Evolutionary conservation across 495 filamentous ascomycete species (phyloP).

Genomic region (Podospora australis): DNA sequence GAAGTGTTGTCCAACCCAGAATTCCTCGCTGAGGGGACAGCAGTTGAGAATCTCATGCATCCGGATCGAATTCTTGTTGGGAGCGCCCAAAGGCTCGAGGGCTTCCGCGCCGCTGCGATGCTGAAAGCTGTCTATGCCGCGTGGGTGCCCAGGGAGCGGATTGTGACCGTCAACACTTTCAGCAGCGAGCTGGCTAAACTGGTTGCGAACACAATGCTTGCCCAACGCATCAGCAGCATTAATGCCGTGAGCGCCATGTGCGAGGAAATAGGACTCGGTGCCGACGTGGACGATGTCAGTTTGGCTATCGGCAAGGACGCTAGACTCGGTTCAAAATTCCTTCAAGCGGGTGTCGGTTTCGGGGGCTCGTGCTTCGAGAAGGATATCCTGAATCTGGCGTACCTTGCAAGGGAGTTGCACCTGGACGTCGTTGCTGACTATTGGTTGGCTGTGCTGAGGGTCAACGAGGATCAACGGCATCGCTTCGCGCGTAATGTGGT

Average conservation of each 20-base stretch:
- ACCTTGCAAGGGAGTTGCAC: conserved; percentile 63
- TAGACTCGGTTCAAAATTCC: conserved; percentile 64
- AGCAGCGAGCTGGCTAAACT: conserved; percentile 77
- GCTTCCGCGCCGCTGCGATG: conserved; percentile 53
- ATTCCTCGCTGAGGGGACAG: conserved; percentile 74
- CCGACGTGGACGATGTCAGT: conserved; percentile 67
- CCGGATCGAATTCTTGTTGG: conserved; percentile 78
- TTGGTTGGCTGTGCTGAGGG: conserved; percentile 63
- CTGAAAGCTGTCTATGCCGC: conserved; percentile 60
- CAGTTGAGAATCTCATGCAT: conserved; percentile 60
- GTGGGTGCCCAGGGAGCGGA: conserved; percentile 62
- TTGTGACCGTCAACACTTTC: conserved; percentile 70
- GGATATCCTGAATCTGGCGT: conserved; percentile 69
- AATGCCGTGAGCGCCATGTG: conserved; percentile 78
- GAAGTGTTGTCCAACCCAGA: conserved; percentile 82
- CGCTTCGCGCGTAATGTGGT: conserved; percentile 62
- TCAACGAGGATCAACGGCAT: conserved; percentile 72
- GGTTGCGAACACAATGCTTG: conserved; percentile 74
- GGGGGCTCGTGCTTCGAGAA: conserved; percentile 83
- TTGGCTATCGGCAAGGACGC: conserved; percentile 63
- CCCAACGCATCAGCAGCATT: conserved; percentile 77
- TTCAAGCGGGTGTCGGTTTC: conserved; percentile 74
- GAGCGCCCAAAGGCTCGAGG: conserved; percentile 49
- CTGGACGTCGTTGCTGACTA: conserved; percentile 70
- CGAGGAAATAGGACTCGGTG: conserved; percentile 59